A percentile compares a stretch with the other conserved stretches of the same genome.
phyloP scores from a whole-genome alignment of 768 basidiomycete genomes.

The Hygrophorus pudorinus region DNA sequence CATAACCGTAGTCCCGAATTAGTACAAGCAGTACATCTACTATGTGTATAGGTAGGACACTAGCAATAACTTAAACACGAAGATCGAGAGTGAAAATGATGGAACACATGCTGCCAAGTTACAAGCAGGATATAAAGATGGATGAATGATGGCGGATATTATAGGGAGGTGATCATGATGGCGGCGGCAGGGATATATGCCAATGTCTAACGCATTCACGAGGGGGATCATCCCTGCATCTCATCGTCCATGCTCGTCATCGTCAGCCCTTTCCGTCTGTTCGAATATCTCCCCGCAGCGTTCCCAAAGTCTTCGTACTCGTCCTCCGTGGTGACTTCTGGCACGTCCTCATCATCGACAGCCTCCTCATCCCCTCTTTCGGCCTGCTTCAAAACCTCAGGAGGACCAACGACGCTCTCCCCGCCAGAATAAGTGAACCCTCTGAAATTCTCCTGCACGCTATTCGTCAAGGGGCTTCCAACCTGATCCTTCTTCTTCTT shows the following conservation, averaged over 20 bases:
- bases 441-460: slow-evolving; percentile 93
- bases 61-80: slow-evolving; percentile 24
- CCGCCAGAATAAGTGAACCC: slow-evolving; percentile 87
- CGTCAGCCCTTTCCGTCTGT: slow-evolving; percentile 32
- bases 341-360: slow-evolving; percentile 41
- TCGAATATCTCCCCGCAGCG: slow-evolving; percentile 65
- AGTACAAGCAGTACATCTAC: background rate
- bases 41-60: background rate
- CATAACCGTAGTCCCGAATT: background rate
- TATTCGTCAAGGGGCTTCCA: slow-evolving; percentile 74
- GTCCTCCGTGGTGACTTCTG: slow-evolving; percentile 57
- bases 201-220: background rate
- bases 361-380: slow-evolving; percentile 16
- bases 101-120: background rate
- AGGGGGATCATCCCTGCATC: background rate
- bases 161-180: background rate
- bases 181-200: background rate
- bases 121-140: background rate
- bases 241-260: slow-evolving; percentile 27
- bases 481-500: slow-evolving; percentile 34
- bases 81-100: slow-evolving; percentile 38
- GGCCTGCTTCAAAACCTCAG: slow-evolving; percentile 25
- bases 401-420: slow-evolving; percentile 47
- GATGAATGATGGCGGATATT: slow-evolving; percentile 3
- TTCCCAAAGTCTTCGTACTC: slow-evolving; percentile 59